A percentile compares a stretch with the other conserved stretches of the same genome.
These are phyloP conservation scores for Seiridium cupressi DNA, from an alignment of 2,329 filamentous ascomycete genomes.

Conservation along the genomic window DNA sequence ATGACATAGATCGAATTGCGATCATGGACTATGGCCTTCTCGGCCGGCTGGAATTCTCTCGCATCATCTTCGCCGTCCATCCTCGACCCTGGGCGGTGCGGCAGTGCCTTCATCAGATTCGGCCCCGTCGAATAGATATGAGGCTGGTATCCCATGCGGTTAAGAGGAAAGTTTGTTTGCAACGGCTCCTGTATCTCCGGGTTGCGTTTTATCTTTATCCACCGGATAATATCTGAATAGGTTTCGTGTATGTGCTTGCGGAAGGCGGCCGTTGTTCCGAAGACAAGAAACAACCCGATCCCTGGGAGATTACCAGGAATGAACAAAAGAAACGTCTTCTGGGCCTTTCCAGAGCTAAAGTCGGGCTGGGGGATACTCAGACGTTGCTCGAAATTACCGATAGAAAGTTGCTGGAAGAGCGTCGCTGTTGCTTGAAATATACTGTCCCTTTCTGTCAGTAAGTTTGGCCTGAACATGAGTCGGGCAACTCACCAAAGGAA, in stretches of 20 bases:
- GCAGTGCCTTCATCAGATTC: slow-evolving; percentile 7
- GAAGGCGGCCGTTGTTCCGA: slow-evolving; percentile 20
- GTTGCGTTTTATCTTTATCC: slow-evolving; percentile 9
- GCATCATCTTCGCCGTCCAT: background rate
- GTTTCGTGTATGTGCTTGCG: slow-evolving; percentile 12
- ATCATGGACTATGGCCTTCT: background rate
- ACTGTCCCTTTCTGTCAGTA: background rate
- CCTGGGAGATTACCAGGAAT: slow-evolving; percentile 21
- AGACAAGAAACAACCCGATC: slow-evolving; percentile 18
- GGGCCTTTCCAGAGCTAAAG: slow-evolving; percentile 14
- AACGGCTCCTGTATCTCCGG: background rate
- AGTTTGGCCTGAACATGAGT: background rate
- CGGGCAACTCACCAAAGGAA: slow-evolving; percentile 10
- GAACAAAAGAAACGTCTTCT: slow-evolving; percentile 14
- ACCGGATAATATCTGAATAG: background rate
- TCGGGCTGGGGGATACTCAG: slow-evolving; percentile 11
- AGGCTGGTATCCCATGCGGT: background rate
- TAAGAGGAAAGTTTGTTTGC: background rate
- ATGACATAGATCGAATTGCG: background rate
- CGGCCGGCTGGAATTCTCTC: background rate
- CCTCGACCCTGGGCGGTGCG: background rate
- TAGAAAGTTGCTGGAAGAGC: slow-evolving; percentile 12
- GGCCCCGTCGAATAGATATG: background rate
- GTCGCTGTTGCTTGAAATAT: slow-evolving; percentile 11
- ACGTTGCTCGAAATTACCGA: background rate